Evolutionary conservation across 1,284 basidiomycete species (phyloP).

Genomic region (Malassezia slooffiae): DNA sequence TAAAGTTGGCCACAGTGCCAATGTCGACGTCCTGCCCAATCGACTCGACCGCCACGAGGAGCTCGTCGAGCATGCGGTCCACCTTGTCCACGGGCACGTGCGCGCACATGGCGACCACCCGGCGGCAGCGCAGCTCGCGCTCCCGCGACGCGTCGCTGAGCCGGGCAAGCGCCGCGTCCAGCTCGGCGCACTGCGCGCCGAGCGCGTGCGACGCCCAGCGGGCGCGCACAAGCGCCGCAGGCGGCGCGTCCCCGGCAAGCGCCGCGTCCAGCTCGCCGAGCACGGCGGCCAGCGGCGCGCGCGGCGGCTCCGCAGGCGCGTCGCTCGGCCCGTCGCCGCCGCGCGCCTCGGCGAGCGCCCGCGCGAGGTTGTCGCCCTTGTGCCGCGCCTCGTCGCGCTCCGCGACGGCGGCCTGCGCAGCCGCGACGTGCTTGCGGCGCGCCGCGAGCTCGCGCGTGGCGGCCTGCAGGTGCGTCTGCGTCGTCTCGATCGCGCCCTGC

Average conservation of each 20-base stretch:
- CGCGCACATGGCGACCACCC: conserved; percentile 78
- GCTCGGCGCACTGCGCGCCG: conserved; percentile 55
- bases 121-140: conserved; percentile 70
- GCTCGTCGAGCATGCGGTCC: conserved; percentile 75
- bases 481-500: conserved; percentile 71
- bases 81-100: conserved; percentile 76
- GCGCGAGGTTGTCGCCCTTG: conserved; percentile 23
- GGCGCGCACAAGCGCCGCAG: conserved; percentile 22
- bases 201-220: conserved; percentile 19
- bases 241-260: conserved; percentile 61
- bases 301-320: conserved; percentile 30
- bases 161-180: conserved; percentile 70
- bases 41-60: conserved; percentile 77
- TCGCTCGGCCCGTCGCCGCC: conserved; percentile 61
- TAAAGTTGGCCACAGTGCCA: conserved; percentile 72
- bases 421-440: conserved; percentile 55
- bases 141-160: conserved; percentile 63
- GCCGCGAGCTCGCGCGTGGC: conserved; percentile 82
- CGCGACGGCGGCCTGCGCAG: conserved; percentile 28
- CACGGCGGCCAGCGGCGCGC: background rate
- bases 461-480: conserved; percentile 72
- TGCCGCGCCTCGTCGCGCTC: conserved; percentile 34
- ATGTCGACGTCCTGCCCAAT: conserved; percentile 70
- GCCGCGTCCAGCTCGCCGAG: conserved; percentile 53
- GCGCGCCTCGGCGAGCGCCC: conserved; percentile 50